These are phyloP conservation scores for Albatrellus ellisii DNA, from an alignment of 768 basidiomycete genomes.

Conservation along the genomic window DNA sequence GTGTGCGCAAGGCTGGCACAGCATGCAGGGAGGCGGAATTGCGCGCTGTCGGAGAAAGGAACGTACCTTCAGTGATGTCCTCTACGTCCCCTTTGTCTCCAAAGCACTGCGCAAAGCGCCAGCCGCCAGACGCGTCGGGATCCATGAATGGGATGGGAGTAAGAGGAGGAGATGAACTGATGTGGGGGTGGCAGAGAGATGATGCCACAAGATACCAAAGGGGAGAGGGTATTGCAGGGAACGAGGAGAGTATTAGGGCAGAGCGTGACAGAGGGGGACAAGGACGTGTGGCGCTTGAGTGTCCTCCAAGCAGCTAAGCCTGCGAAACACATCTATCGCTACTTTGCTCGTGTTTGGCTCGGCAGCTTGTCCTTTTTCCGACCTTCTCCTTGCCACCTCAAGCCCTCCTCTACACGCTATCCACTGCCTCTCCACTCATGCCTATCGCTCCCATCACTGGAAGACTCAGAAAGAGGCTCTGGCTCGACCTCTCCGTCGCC, in stretches of 20 bases:
- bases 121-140: constrained; percentile 74
- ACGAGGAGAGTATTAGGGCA: constrained; percentile 6
- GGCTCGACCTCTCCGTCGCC: constrained; percentile 67
- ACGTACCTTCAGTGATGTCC: constrained; percentile 95
- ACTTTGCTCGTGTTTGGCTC: constrained; percentile 16
- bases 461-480: constrained; percentile 85
- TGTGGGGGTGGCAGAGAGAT: neutral
- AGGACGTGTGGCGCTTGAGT: neutral
- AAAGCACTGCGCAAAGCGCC: constrained; percentile 99
- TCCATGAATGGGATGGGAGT: constrained; percentile 43
- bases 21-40: constrained; percentile 6
- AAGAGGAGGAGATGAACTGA: neutral
- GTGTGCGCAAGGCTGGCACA: constrained; percentile 4
- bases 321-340: neutral
- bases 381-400: neutral
- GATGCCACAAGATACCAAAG: neutral
- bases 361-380: constrained; percentile 4
- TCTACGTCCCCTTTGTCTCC: constrained; percentile 99
- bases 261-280: constrained; percentile 8
- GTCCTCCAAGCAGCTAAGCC: neutral
- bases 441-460: constrained; percentile 86
- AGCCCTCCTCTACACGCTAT: constrained; percentile 13
- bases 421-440: constrained; percentile 31
- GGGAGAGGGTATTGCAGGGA: neutral
- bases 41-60: constrained; percentile 7